Percentiles rank a stretch among this genome's conserved stretches.
Conservation (phyloP, 2,329 filamentous ascomycete genomes). For the Aspergillus pseudotamarii region DNA sequence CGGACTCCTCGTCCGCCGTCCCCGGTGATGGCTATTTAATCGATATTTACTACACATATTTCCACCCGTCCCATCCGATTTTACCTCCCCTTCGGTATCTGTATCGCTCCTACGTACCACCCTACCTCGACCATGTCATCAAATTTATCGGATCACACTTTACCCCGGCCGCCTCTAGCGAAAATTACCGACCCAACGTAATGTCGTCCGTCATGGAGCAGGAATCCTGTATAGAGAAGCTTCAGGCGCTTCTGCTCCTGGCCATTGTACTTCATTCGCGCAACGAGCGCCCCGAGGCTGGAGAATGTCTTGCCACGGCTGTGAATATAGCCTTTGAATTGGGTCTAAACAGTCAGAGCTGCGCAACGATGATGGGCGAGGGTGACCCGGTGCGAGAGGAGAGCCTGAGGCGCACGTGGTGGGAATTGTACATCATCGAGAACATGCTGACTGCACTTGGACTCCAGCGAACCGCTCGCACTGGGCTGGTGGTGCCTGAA, state of each 20-base stretch:
- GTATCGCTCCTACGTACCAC: conserved; percentile 42
- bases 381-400: conserved; percentile 74
- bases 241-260: conserved; percentile 78
- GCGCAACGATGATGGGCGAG: conserved; percentile 64
- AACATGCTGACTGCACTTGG: conserved; percentile 78
- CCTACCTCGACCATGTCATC: conserved; percentile 57
- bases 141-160: conserved; percentile 61
- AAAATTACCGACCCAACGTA: conserved; percentile 45
- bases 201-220: conserved; percentile 35
- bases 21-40: conserved; percentile 47
- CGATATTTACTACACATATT: conserved; percentile 59
- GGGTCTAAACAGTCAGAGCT: conserved; percentile 71
- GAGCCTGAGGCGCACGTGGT: conserved; percentile 87
- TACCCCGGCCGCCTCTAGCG: conserved; percentile 48
- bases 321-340: conserved; percentile 75
- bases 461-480: conserved; percentile 56
- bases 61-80: conserved; percentile 60
- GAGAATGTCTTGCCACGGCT: conserved; percentile 67
- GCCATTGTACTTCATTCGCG: conserved; percentile 77
- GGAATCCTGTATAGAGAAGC: conserved; percentile 60
- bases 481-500: conserved; percentile 68
- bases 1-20: conserved; percentile 38
- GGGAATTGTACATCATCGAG: conserved; percentile 80
- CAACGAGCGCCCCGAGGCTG: conserved; percentile 70
- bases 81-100: conserved; percentile 52